A percentile compares a stretch with the other conserved stretches of the same genome.
phyloP scores from a whole-genome alignment of 2,329 filamentous ascomycete genomes.

The Ciborinia camelliae region DNA sequence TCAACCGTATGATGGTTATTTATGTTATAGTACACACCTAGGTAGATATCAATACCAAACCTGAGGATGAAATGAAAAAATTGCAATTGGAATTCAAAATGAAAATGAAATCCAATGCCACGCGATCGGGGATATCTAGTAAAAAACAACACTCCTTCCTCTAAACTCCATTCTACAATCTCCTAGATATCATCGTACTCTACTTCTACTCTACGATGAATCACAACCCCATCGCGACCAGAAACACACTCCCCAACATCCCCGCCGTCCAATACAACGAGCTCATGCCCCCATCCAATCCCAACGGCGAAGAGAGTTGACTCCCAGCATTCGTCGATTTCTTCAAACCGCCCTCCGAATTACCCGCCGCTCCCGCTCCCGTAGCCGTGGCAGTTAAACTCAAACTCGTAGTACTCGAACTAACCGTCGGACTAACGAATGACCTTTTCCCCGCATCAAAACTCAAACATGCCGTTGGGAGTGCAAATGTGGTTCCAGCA shows the following conservation, averaged over 20 bases:
- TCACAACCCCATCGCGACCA: slow-evolving; percentile 7
- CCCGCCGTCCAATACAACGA: background rate
- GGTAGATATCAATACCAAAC: no score
- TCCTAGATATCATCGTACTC: no score
- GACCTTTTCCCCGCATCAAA: background rate
- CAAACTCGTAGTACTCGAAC: background rate
- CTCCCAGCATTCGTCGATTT: background rate
- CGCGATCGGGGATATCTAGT: no score
- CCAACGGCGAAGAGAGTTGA: background rate
- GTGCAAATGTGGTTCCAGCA: background rate
- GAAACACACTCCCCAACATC: background rate
- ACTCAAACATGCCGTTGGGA: slow-evolving; percentile 14
- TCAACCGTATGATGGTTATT: no score
- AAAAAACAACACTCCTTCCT: no score
- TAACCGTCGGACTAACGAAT: background rate
- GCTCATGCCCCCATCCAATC: background rate
- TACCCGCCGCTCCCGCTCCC: background rate
- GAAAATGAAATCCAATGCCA: no score
- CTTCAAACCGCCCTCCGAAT: background rate
- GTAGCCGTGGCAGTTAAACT: background rate
- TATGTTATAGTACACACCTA: no score
- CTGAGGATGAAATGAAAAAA: no score
- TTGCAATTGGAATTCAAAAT: no score
- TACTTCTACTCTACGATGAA: no score
- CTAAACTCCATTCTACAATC: no score